Base-by-base conservation (phyloP, 306 rosid species). In the Quercus ilex region DNA sequence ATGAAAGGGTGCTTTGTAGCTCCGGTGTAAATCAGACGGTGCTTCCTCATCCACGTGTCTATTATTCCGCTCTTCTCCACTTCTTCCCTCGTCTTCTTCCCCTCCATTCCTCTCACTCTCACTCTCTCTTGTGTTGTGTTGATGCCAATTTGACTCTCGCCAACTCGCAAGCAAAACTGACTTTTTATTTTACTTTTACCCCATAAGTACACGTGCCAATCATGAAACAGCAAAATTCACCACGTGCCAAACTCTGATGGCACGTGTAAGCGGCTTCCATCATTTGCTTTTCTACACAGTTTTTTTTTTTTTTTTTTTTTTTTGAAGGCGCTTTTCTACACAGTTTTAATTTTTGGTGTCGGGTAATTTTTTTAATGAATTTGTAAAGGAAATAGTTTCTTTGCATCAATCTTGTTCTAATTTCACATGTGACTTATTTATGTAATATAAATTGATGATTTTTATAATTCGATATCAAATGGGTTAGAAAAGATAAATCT, bases 1-100 rank as follows among this genome's bases (percentile, higher is more conserved):
- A 92, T 74, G n/a, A 94, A n/a, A 63, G 93, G 97, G 84, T 91
- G 99, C 55, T 88, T 84, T 15, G 95, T 92, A 51, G 97, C 93
- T 9, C 75, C 94, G 3, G 49, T 33, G 86, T 84, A 88, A 69
- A 82, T 57, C 52, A 59, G 65, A 35, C 91, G 83, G 86, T 95
- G 97, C 85, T 91, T 95, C 83, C 80, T 88, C 78, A 80, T 71
- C 99, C 95, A 92, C 15, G 83, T 59, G 56, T 90, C 93, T 1
- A 73, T 83, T 81, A 77, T 74, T 3, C 82, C 86, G 3, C 56
- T 65, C 68, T 87, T 80, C 78, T 78, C 57, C 76, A 75, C 85
- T 55, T 74, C 91, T 1, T 52, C 77, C 85, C 59, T 84, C 46
- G 12, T 41, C 14, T 46, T 69, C 78, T 46, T 72, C 8, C 65